A percentile compares a stretch with the other conserved stretches of the same genome.
These are phyloP conservation scores for Xylaria sp. DNA, from an alignment of 2,329 filamentous ascomycete genomes.

Conservation along the genomic window DNA sequence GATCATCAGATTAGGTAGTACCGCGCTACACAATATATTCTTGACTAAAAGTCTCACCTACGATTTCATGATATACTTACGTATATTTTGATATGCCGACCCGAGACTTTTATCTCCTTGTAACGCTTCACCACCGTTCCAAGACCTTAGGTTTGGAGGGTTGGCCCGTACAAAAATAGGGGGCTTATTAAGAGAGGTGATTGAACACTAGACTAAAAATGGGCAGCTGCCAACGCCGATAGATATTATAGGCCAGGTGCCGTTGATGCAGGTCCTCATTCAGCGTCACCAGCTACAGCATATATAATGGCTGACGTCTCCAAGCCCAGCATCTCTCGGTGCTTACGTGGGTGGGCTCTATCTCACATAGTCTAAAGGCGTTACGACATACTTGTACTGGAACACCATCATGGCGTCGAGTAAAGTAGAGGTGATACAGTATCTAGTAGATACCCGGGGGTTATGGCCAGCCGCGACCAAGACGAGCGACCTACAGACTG, in stretches of 20 bases:
- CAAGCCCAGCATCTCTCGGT: constrained; percentile 2
- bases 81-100: neutral
- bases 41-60: neutral
- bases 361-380: constrained; percentile 9
- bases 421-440: constrained; percentile 62
- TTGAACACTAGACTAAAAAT: neutral
- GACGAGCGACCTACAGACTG: constrained; percentile 59
- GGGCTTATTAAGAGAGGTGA: constrained; percentile 1
- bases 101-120: neutral
- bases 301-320: constrained; percentile 31
- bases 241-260: constrained; percentile 22
- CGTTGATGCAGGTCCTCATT: constrained; percentile 8
- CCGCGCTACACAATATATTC: neutral
- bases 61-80: neutral
- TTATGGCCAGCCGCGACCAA: constrained; percentile 65
- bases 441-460: constrained; percentile 69
- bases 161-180: neutral
- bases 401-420: constrained; percentile 43
- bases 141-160: neutral
- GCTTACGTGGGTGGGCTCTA: constrained; percentile 16
- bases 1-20: neutral
- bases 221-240: constrained; percentile 23
- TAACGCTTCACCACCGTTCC: neutral
- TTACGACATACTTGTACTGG: constrained; percentile 5
- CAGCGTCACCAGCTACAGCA: constrained; percentile 7